Percentiles rank a stretch among this genome's conserved stretches.
Evolutionary conservation across 2,329 filamentous ascomycete species (phyloP).

Genomic region (Claviceps sp.): DNA sequence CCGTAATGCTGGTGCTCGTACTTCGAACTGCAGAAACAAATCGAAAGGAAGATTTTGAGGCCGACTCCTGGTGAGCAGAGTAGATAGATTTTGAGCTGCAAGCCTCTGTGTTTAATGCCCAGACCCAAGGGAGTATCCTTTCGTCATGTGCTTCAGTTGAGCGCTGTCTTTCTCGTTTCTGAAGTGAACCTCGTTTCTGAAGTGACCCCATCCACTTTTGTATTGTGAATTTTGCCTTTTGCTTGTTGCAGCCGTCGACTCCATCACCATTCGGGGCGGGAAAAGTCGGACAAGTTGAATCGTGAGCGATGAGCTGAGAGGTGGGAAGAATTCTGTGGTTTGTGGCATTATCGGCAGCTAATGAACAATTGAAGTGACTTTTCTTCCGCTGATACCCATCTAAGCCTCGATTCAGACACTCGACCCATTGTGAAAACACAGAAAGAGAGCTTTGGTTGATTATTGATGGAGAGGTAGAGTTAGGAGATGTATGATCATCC

Average conservation of each 20-base stretch:
- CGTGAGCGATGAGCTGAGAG: neutral
- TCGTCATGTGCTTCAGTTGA: slow-evolving; percentile 3
- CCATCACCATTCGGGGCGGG: neutral
- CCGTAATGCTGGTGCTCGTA: slow-evolving; percentile 63
- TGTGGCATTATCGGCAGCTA: slow-evolving; percentile 13
- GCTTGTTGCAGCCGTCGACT: neutral
- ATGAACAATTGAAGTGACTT: slow-evolving; percentile 4
- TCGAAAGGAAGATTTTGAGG: slow-evolving; percentile 60
- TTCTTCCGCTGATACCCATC: neutral
- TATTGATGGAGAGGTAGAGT: neutral
- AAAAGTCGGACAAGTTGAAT: neutral
- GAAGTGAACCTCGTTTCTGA: slow-evolving; percentile 30
- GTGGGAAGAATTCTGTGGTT: neutral
- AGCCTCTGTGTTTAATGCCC: neutral
- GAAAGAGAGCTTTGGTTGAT: neutral
- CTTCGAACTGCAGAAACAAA: slow-evolving; percentile 74
- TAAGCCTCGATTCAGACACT: neutral
- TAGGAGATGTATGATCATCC: neutral
- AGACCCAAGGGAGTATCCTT: slow-evolving; percentile 3
- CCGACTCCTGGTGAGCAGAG: slow-evolving; percentile 14
- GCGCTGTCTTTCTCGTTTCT: slow-evolving; percentile 38
- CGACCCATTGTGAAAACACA: neutral
- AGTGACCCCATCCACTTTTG: slow-evolving; percentile 62
- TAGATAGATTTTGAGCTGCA: neutral
- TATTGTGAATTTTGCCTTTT: slow-evolving; percentile 34